Evolutionary conservation across 2,329 filamentous ascomycete genomes (phyloP).

Genomic region (Chrysoporthe deuterocubensis): DNA sequence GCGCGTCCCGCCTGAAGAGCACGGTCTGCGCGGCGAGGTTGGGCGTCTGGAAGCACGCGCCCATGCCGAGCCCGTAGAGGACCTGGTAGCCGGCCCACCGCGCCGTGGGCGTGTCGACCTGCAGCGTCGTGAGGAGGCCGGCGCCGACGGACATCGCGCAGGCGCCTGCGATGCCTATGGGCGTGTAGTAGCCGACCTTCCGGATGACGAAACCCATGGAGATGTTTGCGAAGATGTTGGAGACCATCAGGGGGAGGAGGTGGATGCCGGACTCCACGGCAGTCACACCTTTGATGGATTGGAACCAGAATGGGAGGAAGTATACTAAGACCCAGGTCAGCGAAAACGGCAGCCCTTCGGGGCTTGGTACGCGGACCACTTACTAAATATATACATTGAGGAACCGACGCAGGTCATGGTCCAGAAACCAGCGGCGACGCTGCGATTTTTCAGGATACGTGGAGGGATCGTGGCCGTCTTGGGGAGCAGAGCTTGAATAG

Average conservation of each 20-base stretch:
- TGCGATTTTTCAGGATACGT: slow-evolving; percentile 49
- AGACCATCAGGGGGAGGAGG: slow-evolving; percentile 36
- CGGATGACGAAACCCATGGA: slow-evolving; percentile 32
- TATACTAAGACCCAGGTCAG: slow-evolving; percentile 27
- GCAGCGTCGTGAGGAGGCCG: slow-evolving; percentile 44
- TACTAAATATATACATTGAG: slow-evolving; percentile 9
- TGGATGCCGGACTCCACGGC: slow-evolving; percentile 38
- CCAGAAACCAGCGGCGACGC: slow-evolving; percentile 44
- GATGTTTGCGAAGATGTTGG: slow-evolving; percentile 33
- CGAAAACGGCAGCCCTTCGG: too few relatives aligned
- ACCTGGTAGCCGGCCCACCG: slow-evolving; percentile 45
- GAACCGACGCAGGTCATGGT: slow-evolving; percentile 37
- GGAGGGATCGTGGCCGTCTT: slow-evolving; percentile 52
- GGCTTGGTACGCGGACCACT: not conserved
- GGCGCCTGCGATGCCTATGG: slow-evolving; percentile 36
- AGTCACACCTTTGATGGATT: slow-evolving; percentile 35
- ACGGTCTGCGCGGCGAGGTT: slow-evolving; percentile 48
- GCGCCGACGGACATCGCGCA: slow-evolving; percentile 34
- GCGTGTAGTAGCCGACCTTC: slow-evolving; percentile 41
- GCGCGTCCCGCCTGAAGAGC: slow-evolving; percentile 46
- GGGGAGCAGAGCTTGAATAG: slow-evolving; percentile 45
- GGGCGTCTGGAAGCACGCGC: slow-evolving; percentile 41
- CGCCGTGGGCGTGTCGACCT: slow-evolving; percentile 33
- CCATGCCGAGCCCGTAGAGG: slow-evolving; percentile 43
- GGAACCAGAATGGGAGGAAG: slow-evolving; percentile 38